Percentiles rank a stretch among this genome's conserved stretches.
Evolutionary conservation across 2,329 filamentous ascomycete genomes (phyloP).

Genomic region (Botrytis pseudocinerea): DNA sequence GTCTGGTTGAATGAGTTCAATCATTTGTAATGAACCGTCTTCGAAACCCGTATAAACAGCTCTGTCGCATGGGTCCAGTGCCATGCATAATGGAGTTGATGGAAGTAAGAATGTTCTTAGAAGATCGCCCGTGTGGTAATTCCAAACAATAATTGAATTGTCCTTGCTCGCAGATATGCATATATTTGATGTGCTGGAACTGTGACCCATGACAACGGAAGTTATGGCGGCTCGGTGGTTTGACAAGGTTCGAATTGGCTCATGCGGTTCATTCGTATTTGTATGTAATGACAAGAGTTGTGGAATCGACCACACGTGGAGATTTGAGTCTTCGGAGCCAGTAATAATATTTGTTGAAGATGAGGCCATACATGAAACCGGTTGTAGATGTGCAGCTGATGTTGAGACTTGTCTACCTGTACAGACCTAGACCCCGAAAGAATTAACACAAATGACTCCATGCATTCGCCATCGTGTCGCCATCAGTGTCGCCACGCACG

Average conservation of each 20-base stretch:
- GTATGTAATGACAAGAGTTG: slow-evolving; percentile 64
- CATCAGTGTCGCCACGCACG: not conserved
- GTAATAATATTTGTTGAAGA: slow-evolving; percentile 74
- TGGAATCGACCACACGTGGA: slow-evolving; percentile 87
- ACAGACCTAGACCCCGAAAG: slow-evolving; percentile 53
- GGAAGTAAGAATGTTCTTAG: slow-evolving; percentile 82
- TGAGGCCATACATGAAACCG: slow-evolving; percentile 72
- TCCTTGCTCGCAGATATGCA: slow-evolving; percentile 83
- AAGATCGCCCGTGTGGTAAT: slow-evolving; percentile 75
- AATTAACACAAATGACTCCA: slow-evolving; percentile 25
- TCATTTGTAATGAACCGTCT: slow-evolving; percentile 75
- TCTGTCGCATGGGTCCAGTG: slow-evolving; percentile 79
- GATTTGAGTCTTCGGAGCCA: slow-evolving; percentile 81
- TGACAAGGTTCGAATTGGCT: slow-evolving; percentile 76
- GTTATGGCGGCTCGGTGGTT: slow-evolving; percentile 76
- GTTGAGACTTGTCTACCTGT: slow-evolving; percentile 77
- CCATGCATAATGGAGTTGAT: slow-evolving; percentile 67
- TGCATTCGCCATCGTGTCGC: not conserved
- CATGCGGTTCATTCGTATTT: slow-evolving; percentile 54
- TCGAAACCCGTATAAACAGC: slow-evolving; percentile 80
- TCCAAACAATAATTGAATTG: slow-evolving; percentile 90
- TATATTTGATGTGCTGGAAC: slow-evolving; percentile 72
- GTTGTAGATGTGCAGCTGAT: slow-evolving; percentile 75
- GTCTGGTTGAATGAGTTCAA: slow-evolving; percentile 67
- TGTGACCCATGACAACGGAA: slow-evolving; percentile 62